Percentiles rank a stretch among this genome's conserved stretches.
Conservation (phyloP, 2,329 filamentous ascomycete genomes). For the Venturia nashicola region DNA sequence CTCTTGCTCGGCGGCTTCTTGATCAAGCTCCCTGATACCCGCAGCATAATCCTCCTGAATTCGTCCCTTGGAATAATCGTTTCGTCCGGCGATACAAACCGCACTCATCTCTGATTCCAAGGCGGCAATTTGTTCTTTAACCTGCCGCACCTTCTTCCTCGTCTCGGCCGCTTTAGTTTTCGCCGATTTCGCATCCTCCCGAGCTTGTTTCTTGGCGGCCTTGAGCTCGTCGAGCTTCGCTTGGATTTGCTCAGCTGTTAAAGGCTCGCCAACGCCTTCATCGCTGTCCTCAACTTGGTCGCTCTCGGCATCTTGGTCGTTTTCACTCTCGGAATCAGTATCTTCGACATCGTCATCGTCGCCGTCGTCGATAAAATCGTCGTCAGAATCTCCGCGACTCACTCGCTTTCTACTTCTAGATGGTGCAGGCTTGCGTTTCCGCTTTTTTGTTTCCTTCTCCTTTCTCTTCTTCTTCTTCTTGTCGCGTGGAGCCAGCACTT, state of each 20-base stretch:
- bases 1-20: slow-evolving; percentile 40
- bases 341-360: slow-evolving; percentile 18
- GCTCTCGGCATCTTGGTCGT: slow-evolving; percentile 5
- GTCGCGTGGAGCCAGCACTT: slow-evolving; percentile 26
- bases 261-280: slow-evolving; percentile 7
- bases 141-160: background rate
- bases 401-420: background rate
- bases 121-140: background rate
- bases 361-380: slow-evolving; percentile 15
- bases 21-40: slow-evolving; percentile 48
- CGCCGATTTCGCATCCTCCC: slow-evolving; percentile 16
- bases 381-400: slow-evolving; percentile 12
- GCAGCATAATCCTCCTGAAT: slow-evolving; percentile 48
- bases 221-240: slow-evolving; percentile 32
- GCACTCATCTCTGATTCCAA: background rate
- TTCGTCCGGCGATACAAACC: slow-evolving; percentile 42
- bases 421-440: slow-evolving; percentile 22
- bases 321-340: slow-evolving; percentile 15
- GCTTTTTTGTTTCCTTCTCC: slow-evolving; percentile 23
- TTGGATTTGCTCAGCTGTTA: slow-evolving; percentile 29
- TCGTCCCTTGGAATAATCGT: slow-evolving; percentile 40
- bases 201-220: slow-evolving; percentile 29
- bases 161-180: slow-evolving; percentile 14
- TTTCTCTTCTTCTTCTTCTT: slow-evolving; percentile 12
- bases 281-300: slow-evolving; percentile 16